These are phyloP conservation scores for Sapria himalayana DNA, from an alignment of 345 rosid genomes.

Conservation along the genomic window DNA sequence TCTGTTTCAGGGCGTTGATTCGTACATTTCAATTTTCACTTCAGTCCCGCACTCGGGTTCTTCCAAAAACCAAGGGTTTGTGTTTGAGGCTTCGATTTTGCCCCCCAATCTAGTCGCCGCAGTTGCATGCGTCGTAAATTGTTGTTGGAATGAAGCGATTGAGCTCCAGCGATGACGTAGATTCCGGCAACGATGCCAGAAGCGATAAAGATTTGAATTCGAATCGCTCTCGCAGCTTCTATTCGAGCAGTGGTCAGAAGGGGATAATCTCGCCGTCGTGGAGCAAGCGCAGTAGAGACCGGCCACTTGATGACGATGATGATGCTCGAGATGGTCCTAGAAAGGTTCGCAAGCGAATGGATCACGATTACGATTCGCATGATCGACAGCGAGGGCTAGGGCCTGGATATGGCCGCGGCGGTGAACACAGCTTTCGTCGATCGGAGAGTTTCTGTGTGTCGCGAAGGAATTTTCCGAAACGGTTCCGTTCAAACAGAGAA, in stretches of 20 bases:
- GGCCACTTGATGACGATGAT: constrained; percentile 27
- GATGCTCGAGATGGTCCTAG: constrained; percentile 21
- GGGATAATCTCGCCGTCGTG: constrained; percentile 31
- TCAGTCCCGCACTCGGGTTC: too few relatives aligned
- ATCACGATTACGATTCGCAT: constrained; percentile 36
- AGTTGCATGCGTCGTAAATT: too few relatives aligned
- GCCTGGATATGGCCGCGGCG: constrained; percentile 11
- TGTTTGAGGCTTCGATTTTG: too few relatives aligned
- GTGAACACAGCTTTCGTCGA: constrained; percentile 15
- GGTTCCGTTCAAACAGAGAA: constrained; percentile 49
- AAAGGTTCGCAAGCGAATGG: constrained; percentile 34
- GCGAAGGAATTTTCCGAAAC: constrained; percentile 65
- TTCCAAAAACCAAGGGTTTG: too few relatives aligned
- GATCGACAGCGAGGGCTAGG: constrained; percentile 32
- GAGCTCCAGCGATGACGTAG: constrained; percentile 71
- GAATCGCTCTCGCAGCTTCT: constrained; percentile 38
- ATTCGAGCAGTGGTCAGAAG: constrained; percentile 25
- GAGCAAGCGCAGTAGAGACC: constrained; percentile 44
- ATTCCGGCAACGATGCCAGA: constrained; percentile 28
- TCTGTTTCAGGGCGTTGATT: too few relatives aligned
- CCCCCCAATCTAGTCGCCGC: too few relatives aligned
- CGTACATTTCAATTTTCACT: too few relatives aligned
- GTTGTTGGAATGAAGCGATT: constrained; percentile 39
- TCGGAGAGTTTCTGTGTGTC: constrained; percentile 58
- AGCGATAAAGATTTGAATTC: constrained; percentile 18